Evolutionary conservation across 2,329 filamentous ascomycete genomes (phyloP).

Genomic region (Stachybotrys elegans): DNA sequence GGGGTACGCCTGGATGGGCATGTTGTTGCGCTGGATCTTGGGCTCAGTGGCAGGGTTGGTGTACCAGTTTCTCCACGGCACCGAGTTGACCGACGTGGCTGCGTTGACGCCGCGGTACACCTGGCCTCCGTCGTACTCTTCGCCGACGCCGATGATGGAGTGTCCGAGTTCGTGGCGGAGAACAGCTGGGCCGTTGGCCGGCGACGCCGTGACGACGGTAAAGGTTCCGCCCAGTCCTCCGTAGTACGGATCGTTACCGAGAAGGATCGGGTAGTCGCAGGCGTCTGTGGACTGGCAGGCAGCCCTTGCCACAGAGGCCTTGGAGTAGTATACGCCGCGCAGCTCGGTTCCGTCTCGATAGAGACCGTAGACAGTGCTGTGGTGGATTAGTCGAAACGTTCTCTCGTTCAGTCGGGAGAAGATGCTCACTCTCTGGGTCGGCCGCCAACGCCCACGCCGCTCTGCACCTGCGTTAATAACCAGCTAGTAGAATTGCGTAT

Average conservation of each 20-base stretch:
- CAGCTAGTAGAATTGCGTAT: no score
- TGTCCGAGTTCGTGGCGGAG: slow-evolving; percentile 25
- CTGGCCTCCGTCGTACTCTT: slow-evolving; percentile 23
- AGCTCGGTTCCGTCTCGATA: slow-evolving; percentile 25
- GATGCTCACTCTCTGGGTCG: slow-evolving; percentile 19
- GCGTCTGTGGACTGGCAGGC: slow-evolving; percentile 23
- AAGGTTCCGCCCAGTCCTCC: slow-evolving; percentile 23
- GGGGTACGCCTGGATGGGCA: slow-evolving; percentile 25
- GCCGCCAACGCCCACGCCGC: slow-evolving; percentile 21
- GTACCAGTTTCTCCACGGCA: slow-evolving; percentile 23
- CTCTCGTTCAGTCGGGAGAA: background rate
- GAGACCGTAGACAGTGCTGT: slow-evolving; percentile 24
- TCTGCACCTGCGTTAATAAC: no score
- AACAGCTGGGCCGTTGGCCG: slow-evolving; percentile 19
- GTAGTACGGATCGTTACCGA: slow-evolving; percentile 23
- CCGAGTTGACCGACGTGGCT: slow-evolving; percentile 12
- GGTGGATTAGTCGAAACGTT: background rate
- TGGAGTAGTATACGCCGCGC: slow-evolving; percentile 24
- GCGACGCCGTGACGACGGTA: slow-evolving; percentile 22
- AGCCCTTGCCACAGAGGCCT: slow-evolving; percentile 21
- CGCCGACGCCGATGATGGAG: slow-evolving; percentile 23
- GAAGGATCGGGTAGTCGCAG: slow-evolving; percentile 24
- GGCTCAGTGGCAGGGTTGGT: slow-evolving; percentile 18
- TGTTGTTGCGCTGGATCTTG: slow-evolving; percentile 20
- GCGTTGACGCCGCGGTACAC: slow-evolving; percentile 22